Percentiles rank a stretch among this genome's conserved stretches.
These are phyloP conservation scores for Talaromyces proteolyticus DNA, from an alignment of 495 filamentous ascomycete genomes.

Conservation along the genomic window DNA sequence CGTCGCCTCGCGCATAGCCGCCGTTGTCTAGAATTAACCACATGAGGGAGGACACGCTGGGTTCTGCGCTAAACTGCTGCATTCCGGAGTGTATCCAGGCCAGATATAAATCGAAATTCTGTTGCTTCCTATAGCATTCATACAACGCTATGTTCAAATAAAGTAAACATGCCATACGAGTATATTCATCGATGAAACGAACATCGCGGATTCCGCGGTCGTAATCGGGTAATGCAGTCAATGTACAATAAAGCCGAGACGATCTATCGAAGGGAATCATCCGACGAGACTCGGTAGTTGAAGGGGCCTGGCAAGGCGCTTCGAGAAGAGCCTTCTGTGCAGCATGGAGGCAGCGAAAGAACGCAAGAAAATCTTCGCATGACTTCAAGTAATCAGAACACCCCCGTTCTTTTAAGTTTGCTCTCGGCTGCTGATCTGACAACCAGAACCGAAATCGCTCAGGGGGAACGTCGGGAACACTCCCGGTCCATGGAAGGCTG, in stretches of 20 bases:
- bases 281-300: slow-evolving; percentile 3
- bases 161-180: slow-evolving; percentile 21
- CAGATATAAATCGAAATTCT: slow-evolving; percentile 17
- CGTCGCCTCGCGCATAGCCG: slow-evolving; percentile 11
- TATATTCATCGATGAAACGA: slow-evolving; percentile 25
- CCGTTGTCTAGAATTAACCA: slow-evolving; percentile 23
- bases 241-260: slow-evolving; percentile 14
- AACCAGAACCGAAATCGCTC: slow-evolving; percentile 14
- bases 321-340: slow-evolving; percentile 13
- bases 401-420: slow-evolving; percentile 14
- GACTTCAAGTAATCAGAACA: slow-evolving; percentile 15
- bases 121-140: slow-evolving; percentile 15
- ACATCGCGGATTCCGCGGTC: slow-evolving; percentile 22
- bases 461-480: slow-evolving; percentile 11
- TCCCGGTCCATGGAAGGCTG: slow-evolving; percentile 19
- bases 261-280: slow-evolving; percentile 14
- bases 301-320: slow-evolving; percentile 7
- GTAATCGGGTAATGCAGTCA: slow-evolving; percentile 20
- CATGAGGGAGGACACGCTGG: slow-evolving; percentile 19
- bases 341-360: slow-evolving; percentile 17
- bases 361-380: slow-evolving; percentile 21
- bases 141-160: slow-evolving; percentile 19
- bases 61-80: slow-evolving; percentile 12
- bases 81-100: slow-evolving; percentile 18
- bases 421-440: slow-evolving; percentile 13